Base-by-base conservation (phyloP, 257 asterid genomes). In the Solanum pennellii region DNA sequence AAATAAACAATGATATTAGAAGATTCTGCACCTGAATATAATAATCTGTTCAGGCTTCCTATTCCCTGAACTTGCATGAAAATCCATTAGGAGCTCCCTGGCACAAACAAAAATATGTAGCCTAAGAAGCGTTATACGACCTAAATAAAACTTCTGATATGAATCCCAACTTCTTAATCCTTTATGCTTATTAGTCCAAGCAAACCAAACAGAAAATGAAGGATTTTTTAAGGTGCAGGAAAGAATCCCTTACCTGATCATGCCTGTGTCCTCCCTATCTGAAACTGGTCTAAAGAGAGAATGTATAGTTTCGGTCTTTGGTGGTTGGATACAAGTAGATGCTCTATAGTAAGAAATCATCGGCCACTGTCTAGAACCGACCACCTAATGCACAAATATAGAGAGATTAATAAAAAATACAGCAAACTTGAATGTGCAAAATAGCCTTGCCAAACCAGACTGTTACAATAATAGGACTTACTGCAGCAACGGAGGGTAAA, bases 301-400 rank as follows among this genome's bases (percentile, higher is more conserved):
- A 82, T 90, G 92, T 31, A 92, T 91, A 66, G 87, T 83, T 52
- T 92, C 88, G 15, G 83, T 88, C 83, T 85, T 92, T 42, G 92
- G 89, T 5, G 93, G 89, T 86, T 90, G 89, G 65, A 88, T 87
- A 71, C 90, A 82, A 25, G 89, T 86, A n/a, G 90, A 86, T 11
- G 92, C 95, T 79, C 90, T 83, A 69, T 93, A 93, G 39, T 91
- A 86, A 74, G 95, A 93, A 86, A 93, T 89, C 83, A 86, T 89
- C 6, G 95, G 94, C 94, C 95, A 93, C 86, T 86, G 87, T 85
- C 92, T 89, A 9, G 95, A 93, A 49, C 95, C 92, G 10, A 93
- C 93, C 29, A 92, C 95, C 95, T 93, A 42, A 68, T 45, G 74
- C 80, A 79, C 13, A 41, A 62, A 47, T 42, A 44, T 18, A 12